These are phyloP conservation scores for Termitomyces sp. DNA, from an alignment of 768 basidiomycete genomes.

Conservation along the genomic window DNA sequence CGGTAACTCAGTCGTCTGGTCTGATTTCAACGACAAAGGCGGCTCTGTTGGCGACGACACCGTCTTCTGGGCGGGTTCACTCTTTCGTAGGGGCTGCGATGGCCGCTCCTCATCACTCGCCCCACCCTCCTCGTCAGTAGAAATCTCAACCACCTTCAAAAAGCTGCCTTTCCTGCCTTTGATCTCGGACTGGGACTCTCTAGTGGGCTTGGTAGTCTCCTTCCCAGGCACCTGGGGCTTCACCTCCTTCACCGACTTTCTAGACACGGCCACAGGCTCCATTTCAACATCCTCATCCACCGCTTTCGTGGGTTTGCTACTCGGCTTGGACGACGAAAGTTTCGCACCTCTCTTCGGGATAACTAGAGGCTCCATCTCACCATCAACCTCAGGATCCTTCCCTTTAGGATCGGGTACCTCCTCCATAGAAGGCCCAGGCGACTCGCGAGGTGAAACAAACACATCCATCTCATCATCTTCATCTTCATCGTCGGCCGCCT, in stretches of 20 bases:
- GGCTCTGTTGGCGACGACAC: background rate
- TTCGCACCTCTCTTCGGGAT: conserved; percentile 15
- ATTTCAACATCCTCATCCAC: conserved; percentile 8
- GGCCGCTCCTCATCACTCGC: conserved; percentile 19
- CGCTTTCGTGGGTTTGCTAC: background rate
- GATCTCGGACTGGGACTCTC: conserved; percentile 13
- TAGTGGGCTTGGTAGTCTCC: background rate
- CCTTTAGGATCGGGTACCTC: background rate
- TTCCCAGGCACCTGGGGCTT: background rate
- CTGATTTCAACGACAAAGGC: background rate
- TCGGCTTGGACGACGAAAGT: background rate
- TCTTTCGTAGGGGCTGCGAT: conserved; percentile 5
- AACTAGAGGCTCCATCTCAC: conserved; percentile 11
- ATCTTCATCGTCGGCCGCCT: background rate
- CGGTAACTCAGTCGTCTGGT: background rate
- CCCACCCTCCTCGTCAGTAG: conserved; percentile 37
- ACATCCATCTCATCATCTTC: conserved; percentile 2
- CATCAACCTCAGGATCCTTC: background rate
- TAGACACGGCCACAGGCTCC: background rate
- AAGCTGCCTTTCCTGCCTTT: conserved; percentile 13
- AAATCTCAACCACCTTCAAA: conserved; percentile 40
- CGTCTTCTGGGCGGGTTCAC: conserved; percentile 8
- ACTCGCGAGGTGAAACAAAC: conserved; percentile 5
- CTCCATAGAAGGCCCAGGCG: background rate
- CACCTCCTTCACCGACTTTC: background rate